Percentiles rank a stretch among this genome's conserved stretches.
phyloP scores from a whole-genome alignment of 495 filamentous ascomycete genomes.

The Podospora appendiculata region DNA sequence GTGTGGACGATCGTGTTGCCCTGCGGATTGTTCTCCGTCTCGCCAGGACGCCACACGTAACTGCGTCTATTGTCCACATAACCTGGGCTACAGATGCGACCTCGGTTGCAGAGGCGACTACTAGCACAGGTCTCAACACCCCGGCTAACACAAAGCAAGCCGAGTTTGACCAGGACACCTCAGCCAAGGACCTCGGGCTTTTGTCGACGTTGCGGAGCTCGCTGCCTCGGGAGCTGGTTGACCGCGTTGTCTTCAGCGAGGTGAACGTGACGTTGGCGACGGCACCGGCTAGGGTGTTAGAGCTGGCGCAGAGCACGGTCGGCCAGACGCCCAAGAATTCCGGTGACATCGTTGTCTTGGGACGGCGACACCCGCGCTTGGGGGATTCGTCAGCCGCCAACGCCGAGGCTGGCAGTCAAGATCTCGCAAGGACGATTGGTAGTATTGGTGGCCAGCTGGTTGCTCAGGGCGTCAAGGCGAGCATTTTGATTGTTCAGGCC shows the following conservation, averaged over 20 bases:
- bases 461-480: slow-evolving; percentile 54
- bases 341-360: slow-evolving; percentile 73
- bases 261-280: slow-evolving; percentile 18
- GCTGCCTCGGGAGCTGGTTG: slow-evolving; percentile 47
- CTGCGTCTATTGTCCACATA: slow-evolving; percentile 59
- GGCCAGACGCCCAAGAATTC: slow-evolving; percentile 56
- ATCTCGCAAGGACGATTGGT: slow-evolving; percentile 58
- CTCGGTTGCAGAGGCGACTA: slow-evolving; percentile 8
- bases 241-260: slow-evolving; percentile 54
- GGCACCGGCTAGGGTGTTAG: slow-evolving; percentile 16
- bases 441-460: slow-evolving; percentile 57
- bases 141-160: slow-evolving; percentile 6
- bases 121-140: too few species aligned
- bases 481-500: slow-evolving; percentile 74
- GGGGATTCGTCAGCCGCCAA: slow-evolving; percentile 12
- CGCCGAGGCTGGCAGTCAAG: slow-evolving; percentile 9
- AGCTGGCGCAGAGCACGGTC: slow-evolving; percentile 51
- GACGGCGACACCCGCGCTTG: slow-evolving; percentile 40
- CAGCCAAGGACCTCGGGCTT: slow-evolving; percentile 50
- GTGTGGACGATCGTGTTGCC: slow-evolving; percentile 74
- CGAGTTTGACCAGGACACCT: slow-evolving; percentile 20
- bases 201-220: slow-evolving; percentile 57
- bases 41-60: slow-evolving; percentile 66
- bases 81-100: slow-evolving; percentile 9
- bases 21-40: slow-evolving; percentile 76